Percentiles rank a stretch among this genome's conserved stretches.
Conservation (phyloP, 805 yeast genomes). For the Candida adriatica region DNA sequence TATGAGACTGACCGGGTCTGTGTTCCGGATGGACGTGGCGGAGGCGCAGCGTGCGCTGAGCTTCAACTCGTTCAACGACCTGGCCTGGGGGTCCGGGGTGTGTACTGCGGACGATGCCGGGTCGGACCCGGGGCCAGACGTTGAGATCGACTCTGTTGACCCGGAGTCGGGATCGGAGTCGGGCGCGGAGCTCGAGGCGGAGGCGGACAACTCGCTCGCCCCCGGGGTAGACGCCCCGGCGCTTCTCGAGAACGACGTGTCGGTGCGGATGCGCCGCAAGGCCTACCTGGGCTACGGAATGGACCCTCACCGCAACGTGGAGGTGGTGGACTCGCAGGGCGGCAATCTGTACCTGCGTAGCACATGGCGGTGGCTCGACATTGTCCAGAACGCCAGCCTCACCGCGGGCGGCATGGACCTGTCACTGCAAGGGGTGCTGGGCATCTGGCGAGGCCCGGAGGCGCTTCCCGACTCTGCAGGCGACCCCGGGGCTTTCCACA, state of each 20-base stretch:
- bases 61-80: constrained; percentile 65
- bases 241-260: constrained; percentile 64
- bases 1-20: constrained; percentile 86
- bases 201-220: constrained; percentile 23
- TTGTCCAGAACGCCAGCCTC: constrained; percentile 66
- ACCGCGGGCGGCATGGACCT: constrained; percentile 65
- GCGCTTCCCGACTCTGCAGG: constrained; percentile 37
- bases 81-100: constrained; percentile 47
- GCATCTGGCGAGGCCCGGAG: constrained; percentile 78
- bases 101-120: constrained; percentile 27
- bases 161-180: constrained; percentile 17
- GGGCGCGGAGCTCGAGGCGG: constrained; percentile 16
- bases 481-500: constrained; percentile 14
- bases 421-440: constrained; percentile 82
- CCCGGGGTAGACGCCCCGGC: too few relatives aligned
- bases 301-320: constrained; percentile 57
- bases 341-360: constrained; percentile 53
- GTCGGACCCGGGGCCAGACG: constrained; percentile 15
- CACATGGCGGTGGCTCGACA: constrained; percentile 88
- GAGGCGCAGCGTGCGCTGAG: constrained; percentile 58
- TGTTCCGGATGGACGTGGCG: constrained; percentile 68
- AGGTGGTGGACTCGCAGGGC: constrained; percentile 50
- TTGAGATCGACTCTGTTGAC: constrained; percentile 9
- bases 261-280: constrained; percentile 62
- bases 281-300: constrained; percentile 70